Base-by-base conservation (phyloP, 306 rosid genomes). In the Sphenostylis stenocarpa region DNA sequence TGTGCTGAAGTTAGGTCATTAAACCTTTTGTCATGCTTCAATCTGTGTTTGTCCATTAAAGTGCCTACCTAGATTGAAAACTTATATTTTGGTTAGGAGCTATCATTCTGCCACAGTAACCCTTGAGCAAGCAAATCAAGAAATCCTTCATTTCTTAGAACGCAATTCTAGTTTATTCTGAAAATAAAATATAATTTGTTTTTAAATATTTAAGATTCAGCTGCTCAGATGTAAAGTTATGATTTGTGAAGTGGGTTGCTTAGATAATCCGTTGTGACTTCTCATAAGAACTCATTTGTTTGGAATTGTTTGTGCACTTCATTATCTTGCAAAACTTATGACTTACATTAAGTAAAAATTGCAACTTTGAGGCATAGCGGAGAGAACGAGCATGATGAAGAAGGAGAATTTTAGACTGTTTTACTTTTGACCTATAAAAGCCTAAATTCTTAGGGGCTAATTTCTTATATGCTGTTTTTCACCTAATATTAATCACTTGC, bases 151-250 rank as follows among this genome's bases (percentile, higher is more conserved):
- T 9, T 52, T 58, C 29, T 66, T 38, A 14, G 67, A 48, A 12
- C 24, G 9, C 14, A 21, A 41, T 55, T 41, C 13, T 79, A 52
- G 20, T 61, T 31, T 53, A 65, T 66, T 6, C 60, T 39, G 36
- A 65, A 65, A 72, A 48, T 36, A 17, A 62, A 13, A 70, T 70
- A 39, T 29, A 21, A 57, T 36, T 24, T 29, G 51, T 66, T 34
- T 28, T 77, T 51, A 57, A 69, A 57, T 72, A 56, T 66, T 29
- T 57, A 43, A 43, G 57, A 44, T 28, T 73, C 73, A 53, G 41
- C 26, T 55, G 19, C 68, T 38, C 58, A 45, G 66, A 10, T 56
- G 45, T 53, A 3, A 15, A 47, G 43, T 73, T 73, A 34, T 57
- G 55, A 83, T 39, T 73, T 45, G 62, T 19, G 62, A 21, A 36